phyloP scores from a whole-genome alignment of 768 basidiomycete species.

The Hericium coralloides region DNA sequence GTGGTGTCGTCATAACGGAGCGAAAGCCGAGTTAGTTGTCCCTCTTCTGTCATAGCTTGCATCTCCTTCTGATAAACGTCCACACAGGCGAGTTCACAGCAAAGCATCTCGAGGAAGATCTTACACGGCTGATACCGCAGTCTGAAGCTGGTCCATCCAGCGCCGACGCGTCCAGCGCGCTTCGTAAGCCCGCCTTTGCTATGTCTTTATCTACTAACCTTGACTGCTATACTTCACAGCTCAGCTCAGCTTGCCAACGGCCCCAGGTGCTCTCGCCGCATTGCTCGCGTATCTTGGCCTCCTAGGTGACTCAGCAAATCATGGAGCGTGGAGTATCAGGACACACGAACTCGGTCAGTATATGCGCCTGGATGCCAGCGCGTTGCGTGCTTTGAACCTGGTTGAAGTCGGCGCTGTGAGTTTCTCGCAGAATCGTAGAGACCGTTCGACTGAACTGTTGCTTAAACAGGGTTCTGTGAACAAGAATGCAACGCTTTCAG shows the following conservation, averaged over 20 bases:
- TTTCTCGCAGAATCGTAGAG: background rate
- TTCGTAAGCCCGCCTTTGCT: background rate
- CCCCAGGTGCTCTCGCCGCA: slow-evolving; percentile 75
- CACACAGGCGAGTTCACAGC: slow-evolving; percentile 68
- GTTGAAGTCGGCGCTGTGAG: slow-evolving; percentile 48
- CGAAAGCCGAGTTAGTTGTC: slow-evolving; percentile 65
- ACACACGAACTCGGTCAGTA: slow-evolving; percentile 90
- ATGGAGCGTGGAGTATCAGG: slow-evolving; percentile 68
- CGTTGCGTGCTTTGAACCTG: slow-evolving; percentile 81
- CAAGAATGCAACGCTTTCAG: slow-evolving; percentile 82
- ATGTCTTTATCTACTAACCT: background rate
- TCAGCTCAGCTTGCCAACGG: slow-evolving; percentile 65
- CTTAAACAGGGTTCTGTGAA: slow-evolving; percentile 42
- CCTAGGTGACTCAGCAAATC: slow-evolving; percentile 66
- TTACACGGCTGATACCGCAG: slow-evolving; percentile 7
- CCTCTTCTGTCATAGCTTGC: background rate
- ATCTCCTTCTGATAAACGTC: background rate
- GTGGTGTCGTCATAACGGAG: slow-evolving; percentile 85
- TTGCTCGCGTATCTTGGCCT: slow-evolving; percentile 78
- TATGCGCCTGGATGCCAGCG: slow-evolving; percentile 95
- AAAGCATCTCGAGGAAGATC: slow-evolving; percentile 13
- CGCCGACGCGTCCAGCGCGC: slow-evolving; percentile 3
- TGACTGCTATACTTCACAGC: slow-evolving; percentile 33
- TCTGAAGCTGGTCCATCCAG: background rate
- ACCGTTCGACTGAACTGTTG: background rate